phyloP scores from a whole-genome alignment of 768 basidiomycete species.

The Mycena epipterygia region DNA sequence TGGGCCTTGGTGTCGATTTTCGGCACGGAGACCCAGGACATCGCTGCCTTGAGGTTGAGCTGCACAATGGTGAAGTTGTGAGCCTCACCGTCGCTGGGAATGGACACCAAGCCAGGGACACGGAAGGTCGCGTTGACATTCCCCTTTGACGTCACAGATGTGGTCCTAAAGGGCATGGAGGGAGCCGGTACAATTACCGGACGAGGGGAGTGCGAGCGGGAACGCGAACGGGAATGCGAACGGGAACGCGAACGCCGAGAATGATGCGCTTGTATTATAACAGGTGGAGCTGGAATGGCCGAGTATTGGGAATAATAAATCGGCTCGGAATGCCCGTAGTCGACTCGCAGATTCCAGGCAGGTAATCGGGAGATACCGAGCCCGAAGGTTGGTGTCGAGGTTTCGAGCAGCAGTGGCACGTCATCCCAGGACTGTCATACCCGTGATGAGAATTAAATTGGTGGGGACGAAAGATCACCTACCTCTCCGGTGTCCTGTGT shows the following conservation, averaged over 20 bases:
- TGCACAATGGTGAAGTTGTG: constrained; percentile 47
- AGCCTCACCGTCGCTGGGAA: constrained; percentile 43
- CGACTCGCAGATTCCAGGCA: constrained; percentile 32
- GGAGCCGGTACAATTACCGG: no score
- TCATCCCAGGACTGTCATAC: constrained; percentile 40
- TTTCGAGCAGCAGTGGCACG: constrained; percentile 39
- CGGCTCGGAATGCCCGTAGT: not conserved
- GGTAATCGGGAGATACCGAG: constrained; percentile 34
- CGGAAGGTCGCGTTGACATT: constrained; percentile 46
- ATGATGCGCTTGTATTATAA: no score
- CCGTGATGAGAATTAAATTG: not conserved
- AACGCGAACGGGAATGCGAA: no score
- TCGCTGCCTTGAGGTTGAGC: constrained; percentile 37
- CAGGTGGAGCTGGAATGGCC: no score
- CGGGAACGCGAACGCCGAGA: no score
- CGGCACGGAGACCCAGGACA: constrained; percentile 48
- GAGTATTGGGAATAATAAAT: no score
- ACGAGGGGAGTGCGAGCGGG: no score
- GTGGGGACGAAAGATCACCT: not conserved
- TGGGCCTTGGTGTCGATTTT: constrained; percentile 43
- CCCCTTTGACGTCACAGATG: constrained; percentile 35
- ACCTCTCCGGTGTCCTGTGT: constrained; percentile 41
- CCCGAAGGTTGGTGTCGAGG: constrained; percentile 41
- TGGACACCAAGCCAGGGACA: constrained; percentile 41
- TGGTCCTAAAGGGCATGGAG: not conserved